Conservation (phyloP, 768 basidiomycete species). For the Guyanaporus albipodus region DNA sequence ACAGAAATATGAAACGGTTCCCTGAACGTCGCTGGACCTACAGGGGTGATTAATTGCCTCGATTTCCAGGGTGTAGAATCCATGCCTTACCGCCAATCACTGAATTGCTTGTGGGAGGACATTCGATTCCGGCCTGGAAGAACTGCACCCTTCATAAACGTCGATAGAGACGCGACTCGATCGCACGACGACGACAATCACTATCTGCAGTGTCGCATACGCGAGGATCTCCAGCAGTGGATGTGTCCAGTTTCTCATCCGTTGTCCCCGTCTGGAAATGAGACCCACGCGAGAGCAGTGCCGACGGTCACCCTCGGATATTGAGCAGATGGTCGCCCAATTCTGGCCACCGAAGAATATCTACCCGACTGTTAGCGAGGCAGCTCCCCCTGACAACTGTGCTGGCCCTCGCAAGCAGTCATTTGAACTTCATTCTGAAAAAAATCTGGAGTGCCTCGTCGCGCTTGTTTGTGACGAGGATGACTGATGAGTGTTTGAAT, state of each 20-base stretch:
- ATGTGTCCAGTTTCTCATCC: slow-evolving; percentile 30
- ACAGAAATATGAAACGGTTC: slow-evolving; percentile 38
- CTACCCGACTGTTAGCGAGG: slow-evolving; percentile 26
- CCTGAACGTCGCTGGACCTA: slow-evolving; percentile 32
- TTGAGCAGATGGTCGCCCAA: slow-evolving; percentile 39
- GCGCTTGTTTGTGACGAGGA: slow-evolving; percentile 35
- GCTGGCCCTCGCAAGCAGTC: slow-evolving; percentile 32
- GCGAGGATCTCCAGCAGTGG: slow-evolving; percentile 42
- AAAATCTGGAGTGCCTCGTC: no score
- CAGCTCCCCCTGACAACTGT: slow-evolving; percentile 1
- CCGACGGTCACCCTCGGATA: slow-evolving; percentile 41
- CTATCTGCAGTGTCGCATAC: slow-evolving; percentile 41
- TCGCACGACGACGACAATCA: slow-evolving; percentile 6
- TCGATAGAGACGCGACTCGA: slow-evolving; percentile 7
- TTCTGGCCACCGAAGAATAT: slow-evolving; percentile 41
- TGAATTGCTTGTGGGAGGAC: slow-evolving; percentile 33
- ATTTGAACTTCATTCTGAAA: slow-evolving; percentile 35
- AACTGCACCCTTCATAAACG: slow-evolving; percentile 34
- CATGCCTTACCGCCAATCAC: slow-evolving; percentile 38
- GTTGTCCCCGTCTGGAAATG: slow-evolving; percentile 21
- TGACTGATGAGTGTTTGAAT: slow-evolving; percentile 39
- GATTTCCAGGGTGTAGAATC: slow-evolving; percentile 13
- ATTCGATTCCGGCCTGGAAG: slow-evolving; percentile 33
- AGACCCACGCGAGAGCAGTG: slow-evolving; percentile 31
- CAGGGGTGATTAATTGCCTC: slow-evolving; percentile 15